Conservation (phyloP, 176 grass and related monocot species). For the Panicum miliaceum region DNA sequence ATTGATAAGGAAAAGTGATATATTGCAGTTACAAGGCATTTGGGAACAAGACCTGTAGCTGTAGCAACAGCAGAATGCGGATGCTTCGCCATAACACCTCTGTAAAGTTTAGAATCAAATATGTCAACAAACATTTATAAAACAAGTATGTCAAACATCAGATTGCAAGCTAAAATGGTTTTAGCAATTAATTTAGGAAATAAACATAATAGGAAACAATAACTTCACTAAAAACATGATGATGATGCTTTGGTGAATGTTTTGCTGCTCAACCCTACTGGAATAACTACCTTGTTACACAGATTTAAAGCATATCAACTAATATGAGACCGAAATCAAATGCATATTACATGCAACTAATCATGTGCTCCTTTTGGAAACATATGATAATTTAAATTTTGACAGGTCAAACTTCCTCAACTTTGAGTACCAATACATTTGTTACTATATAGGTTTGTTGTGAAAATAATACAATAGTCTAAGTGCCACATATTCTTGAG, state of each 20-base stretch:
- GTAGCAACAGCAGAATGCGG: slow-evolving; percentile 26
- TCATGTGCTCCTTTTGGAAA: neutral
- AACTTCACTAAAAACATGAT: neutral
- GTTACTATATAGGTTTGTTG: neutral
- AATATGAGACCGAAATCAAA: neutral
- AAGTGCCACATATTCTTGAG: neutral
- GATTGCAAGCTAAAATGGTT: neutral
- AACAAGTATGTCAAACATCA: neutral
- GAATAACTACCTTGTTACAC: neutral
- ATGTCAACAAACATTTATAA: slow-evolving; percentile 24
- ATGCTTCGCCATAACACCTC: slow-evolving; percentile 43
- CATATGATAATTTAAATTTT: neutral
- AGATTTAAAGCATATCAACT: neutral
- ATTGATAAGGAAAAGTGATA: slow-evolving; percentile 2
- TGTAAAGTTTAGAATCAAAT: slow-evolving; percentile 44
- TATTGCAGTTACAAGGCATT: slow-evolving; percentile 17
- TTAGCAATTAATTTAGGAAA: neutral
- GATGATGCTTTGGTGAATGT: neutral
- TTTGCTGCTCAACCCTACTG: neutral
- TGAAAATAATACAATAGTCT: neutral
- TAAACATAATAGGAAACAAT: neutral
- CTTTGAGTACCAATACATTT: neutral
- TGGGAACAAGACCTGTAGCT: slow-evolving; percentile 39
- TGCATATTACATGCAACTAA: neutral
- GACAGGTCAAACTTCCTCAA: neutral